Conservation (phyloP, 176 grass and related monocot species). For the Eremochloa ophiuroides region DNA sequence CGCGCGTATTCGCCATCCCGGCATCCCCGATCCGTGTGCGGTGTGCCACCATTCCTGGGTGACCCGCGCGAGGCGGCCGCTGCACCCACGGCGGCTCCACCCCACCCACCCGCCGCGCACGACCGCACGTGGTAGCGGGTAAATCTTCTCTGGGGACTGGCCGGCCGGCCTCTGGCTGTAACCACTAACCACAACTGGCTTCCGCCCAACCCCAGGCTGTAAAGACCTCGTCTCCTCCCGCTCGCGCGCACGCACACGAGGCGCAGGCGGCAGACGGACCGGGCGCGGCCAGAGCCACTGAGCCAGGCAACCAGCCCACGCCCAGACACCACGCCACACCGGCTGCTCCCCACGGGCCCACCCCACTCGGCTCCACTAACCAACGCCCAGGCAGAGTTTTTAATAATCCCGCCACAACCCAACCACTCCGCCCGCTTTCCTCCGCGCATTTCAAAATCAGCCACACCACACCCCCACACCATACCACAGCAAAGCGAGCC, state of each 20-base stretch:
- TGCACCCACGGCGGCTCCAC: not conserved
- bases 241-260: not conserved
- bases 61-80: not conserved
- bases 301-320: not conserved
- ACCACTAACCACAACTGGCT: not conserved
- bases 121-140: not conserved
- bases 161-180: not conserved
- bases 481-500: not conserved
- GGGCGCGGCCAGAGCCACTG: not conserved
- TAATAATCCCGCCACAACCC: conserved; percentile 28
- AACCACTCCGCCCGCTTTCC: conserved; percentile 28
- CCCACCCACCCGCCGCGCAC: not conserved
- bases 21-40: too few relatives aligned
- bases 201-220: conserved; percentile 13
- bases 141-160: not conserved
- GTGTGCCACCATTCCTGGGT: not conserved
- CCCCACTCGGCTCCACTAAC: conserved; percentile 29
- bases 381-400: not conserved
- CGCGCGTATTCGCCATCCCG: not conserved
- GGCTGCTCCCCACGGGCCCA: conserved; percentile 12
- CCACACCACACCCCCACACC: too few relatives aligned
- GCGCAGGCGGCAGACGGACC: not conserved
- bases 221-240: conserved; percentile 7
- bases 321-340: not conserved
- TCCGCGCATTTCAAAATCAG: conserved; percentile 17